These are phyloP conservation scores for Nannochloris sp. DNA, from an alignment of 139 green algal genomes.

Conservation along the genomic window DNA sequence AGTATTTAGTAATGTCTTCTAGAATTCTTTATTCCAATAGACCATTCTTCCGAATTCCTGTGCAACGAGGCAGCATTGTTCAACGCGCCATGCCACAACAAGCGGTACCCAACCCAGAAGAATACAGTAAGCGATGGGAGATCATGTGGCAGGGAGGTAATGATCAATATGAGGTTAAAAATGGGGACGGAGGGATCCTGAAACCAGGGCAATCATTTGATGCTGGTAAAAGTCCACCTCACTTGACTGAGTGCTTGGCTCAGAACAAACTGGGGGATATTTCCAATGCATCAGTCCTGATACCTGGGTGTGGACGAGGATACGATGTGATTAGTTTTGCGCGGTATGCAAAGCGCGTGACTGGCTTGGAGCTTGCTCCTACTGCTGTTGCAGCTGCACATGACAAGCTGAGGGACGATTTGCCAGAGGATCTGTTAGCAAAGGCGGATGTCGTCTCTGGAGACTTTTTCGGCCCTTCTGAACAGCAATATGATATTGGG, in stretches of 20 bases:
- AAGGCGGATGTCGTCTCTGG: constrained; percentile 7
- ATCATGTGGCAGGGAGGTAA: constrained; percentile 1
- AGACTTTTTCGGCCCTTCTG: constrained; percentile 34
- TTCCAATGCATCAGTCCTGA: constrained; percentile 18
- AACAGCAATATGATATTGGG: constrained; percentile 32
- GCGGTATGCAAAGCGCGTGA: constrained; percentile 9
- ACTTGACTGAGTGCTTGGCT: not conserved
- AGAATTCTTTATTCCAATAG: too few relatives aligned
- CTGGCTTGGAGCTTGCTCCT: constrained; percentile 33
- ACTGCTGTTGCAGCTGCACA: constrained; percentile 18
- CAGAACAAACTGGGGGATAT: not conserved
- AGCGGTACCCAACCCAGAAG: not conserved
- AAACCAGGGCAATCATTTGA: constrained; percentile 10
- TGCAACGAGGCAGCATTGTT: too few relatives aligned
- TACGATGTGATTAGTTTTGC: constrained; percentile 43
- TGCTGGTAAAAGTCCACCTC: not conserved
- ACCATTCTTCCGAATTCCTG: too few relatives aligned
- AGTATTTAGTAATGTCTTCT: too few relatives aligned
- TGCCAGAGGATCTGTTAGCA: not conserved
- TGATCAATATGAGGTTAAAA: not conserved
- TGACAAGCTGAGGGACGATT: not conserved
- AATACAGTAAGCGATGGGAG: constrained; percentile 11
- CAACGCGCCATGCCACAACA: too few relatives aligned
- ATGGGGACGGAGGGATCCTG: not conserved
- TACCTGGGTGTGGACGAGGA: constrained; percentile 43